Base-by-base conservation (phyloP, 495 filamentous ascomycete genomes). In the Cercophora newfieldiana region DNA sequence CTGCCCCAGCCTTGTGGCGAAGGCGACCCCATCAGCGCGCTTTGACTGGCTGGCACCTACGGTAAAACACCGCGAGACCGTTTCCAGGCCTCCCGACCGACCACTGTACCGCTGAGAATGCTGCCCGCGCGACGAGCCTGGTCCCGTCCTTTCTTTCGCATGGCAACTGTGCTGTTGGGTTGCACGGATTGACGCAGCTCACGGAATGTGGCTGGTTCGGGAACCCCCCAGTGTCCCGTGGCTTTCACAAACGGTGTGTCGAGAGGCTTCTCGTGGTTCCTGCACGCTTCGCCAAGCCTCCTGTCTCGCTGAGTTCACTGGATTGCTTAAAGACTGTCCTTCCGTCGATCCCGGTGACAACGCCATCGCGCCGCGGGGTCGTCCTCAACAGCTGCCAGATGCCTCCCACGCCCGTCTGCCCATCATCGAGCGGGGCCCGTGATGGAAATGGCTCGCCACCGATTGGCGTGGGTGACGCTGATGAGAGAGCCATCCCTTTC, bases 1-100 rank as follows among this genome's bases (percentile, higher is more conserved):
- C 56, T 62, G 61, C 66, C 59, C 64, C 72, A 75, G 74, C 72
- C 72, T 69, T 74, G 71, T 71, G 71, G 70, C 66, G 67, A 69
- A 49, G 70, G 53, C 59, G 54, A 25, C 31, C 57, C 33, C 48
- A 60, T 53, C 28, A 44, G 21, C 25, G 37, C 61, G 69, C 64
- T 69, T 64, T 67, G 67, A 75, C 71, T 71, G 71, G 70, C 67
- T 72, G 72, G n/a, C 51, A 59, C 56, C 33, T 48, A 55, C 59
- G 59, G 65, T 68, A 69, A 72, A 69, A 69, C 67, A 68, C 66
- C 56, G 33, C 59, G 65, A 71, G 69, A 65, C 66, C 63, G 19
- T 21, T 66, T 57, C 59, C 61, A 59, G 66, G 58, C 66, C 66
- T 29, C 37, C 66, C 37, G 56, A 24, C 56, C 28, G 29, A 25